Evolutionary conservation across 2,329 filamentous ascomycete species (phyloP).

Genomic region (Ophiostoma sp.): DNA sequence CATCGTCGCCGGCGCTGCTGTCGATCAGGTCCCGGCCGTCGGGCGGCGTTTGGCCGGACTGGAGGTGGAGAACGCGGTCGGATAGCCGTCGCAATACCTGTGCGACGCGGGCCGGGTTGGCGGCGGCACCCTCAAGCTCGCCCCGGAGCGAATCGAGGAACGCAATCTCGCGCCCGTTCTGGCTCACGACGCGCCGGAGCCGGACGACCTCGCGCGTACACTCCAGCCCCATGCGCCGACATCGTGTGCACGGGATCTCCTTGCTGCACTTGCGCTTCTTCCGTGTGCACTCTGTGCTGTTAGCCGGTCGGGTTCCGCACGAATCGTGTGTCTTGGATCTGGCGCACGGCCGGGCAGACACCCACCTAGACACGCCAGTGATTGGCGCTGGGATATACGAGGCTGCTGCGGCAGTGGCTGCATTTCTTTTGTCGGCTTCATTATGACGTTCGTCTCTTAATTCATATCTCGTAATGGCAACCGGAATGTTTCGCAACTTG

Average conservation of each 20-base stretch:
- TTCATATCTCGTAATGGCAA: conserved; percentile 7
- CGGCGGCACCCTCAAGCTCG: conserved; percentile 20
- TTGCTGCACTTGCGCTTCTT: conserved; percentile 28
- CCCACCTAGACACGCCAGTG: conserved; percentile 15
- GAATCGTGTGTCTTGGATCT: no score
- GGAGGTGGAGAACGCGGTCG: conserved; percentile 23
- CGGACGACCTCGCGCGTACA: conserved; percentile 27
- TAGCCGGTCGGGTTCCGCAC: background rate
- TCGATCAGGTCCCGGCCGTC: background rate
- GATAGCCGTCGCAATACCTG: conserved; percentile 21
- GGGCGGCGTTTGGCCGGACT: conserved; percentile 20
- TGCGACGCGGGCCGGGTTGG: conserved; percentile 5
- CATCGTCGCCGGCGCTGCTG: background rate
- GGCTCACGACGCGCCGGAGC: conserved; percentile 25
- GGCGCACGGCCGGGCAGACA: background rate
- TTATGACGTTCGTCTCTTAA: background rate
- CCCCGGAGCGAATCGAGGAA: conserved; percentile 24
- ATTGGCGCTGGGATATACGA: conserved; percentile 17
- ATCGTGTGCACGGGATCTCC: conserved; percentile 27
- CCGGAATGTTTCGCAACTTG: conserved; percentile 1
- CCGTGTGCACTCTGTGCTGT: conserved; percentile 26
- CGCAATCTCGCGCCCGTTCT: conserved; percentile 26
- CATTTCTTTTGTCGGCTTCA: background rate
- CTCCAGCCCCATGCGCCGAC: conserved; percentile 24
- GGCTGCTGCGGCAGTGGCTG: background rate